Evolutionary conservation across 2,329 filamentous ascomycete species (phyloP).

Genomic region (Whalleya microplaca): DNA sequence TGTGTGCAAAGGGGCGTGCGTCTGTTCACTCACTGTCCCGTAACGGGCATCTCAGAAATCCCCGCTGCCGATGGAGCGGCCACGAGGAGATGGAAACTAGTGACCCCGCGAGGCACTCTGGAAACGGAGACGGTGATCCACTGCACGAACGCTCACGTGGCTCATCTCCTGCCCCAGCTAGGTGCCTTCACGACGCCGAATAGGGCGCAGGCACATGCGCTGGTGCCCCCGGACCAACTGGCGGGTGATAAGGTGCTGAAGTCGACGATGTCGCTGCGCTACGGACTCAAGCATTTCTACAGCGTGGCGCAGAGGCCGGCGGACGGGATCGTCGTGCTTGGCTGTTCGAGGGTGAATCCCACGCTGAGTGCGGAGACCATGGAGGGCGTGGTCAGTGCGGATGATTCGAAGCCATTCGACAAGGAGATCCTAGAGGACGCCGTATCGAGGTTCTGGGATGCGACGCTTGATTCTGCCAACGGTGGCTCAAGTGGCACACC

Average conservation of each 20-base stretch:
- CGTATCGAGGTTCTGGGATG: constrained; percentile 36
- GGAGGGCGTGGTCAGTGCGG: constrained; percentile 37
- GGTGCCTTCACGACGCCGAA: constrained; percentile 44
- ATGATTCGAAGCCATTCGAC: constrained; percentile 43
- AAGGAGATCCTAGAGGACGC: constrained; percentile 45
- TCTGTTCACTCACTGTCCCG: constrained; percentile 49
- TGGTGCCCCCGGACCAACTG: constrained; percentile 45
- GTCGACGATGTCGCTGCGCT: constrained; percentile 50
- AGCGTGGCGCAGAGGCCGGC: constrained; percentile 49
- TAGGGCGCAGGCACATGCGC: constrained; percentile 48
- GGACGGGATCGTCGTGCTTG: constrained; percentile 49
- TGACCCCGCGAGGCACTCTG: constrained; percentile 40
- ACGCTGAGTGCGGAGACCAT: constrained; percentile 38
- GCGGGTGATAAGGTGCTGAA: constrained; percentile 38
- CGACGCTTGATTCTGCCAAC: constrained; percentile 35
- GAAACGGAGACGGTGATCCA: constrained; percentile 38
- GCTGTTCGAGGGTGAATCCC: constrained; percentile 47
- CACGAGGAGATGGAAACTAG: constrained; percentile 35
- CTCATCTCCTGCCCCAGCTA: constrained; percentile 42
- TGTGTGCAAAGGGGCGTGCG: constrained; percentile 42
- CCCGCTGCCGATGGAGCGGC: constrained; percentile 14
- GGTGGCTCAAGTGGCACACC: not conserved
- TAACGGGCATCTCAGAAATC: constrained; percentile 31
- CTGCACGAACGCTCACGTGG: constrained; percentile 46
- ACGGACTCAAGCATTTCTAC: constrained; percentile 52